phyloP scores from a whole-genome alignment of 2,329 filamentous ascomycete species.

The Pseudogymnoascus sp. region DNA sequence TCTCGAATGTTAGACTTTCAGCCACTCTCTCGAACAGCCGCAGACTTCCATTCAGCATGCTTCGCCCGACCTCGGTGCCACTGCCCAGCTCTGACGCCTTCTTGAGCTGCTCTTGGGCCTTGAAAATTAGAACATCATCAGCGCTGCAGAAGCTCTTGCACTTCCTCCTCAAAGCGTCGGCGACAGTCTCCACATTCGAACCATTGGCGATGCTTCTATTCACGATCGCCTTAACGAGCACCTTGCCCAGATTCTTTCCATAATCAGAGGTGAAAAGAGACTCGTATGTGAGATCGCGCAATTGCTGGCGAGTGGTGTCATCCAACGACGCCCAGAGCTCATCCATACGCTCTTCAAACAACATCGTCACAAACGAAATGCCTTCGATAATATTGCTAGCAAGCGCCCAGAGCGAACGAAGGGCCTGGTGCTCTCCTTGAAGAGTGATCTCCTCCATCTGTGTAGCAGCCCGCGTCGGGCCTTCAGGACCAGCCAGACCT shows the following conservation, averaged over 20 bases:
- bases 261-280: constrained; percentile 70
- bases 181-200: constrained; percentile 94
- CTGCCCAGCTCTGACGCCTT: constrained; percentile 70
- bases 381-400: constrained; percentile 91
- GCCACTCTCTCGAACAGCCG: constrained; percentile 85
- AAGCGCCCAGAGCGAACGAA: constrained; percentile 76
- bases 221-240: constrained; percentile 94
- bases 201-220: constrained; percentile 96
- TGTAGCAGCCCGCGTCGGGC: constrained; percentile 66
- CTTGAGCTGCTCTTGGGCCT: constrained; percentile 91
- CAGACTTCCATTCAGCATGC: constrained; percentile 79
- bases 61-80: constrained; percentile 68
- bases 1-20: constrained; percentile 68
- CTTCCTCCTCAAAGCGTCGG: constrained; percentile 81
- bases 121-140: constrained; percentile 97
- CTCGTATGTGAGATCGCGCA: constrained; percentile 77
- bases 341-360: constrained; percentile 87
- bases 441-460: constrained; percentile 87
- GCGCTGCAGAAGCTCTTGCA: constrained; percentile 97
- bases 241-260: constrained; percentile 84
- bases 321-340: constrained; percentile 77
- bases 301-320: constrained; percentile 57
- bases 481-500: constrained; percentile 82
- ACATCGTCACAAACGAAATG: constrained; percentile 88
- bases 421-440: constrained; percentile 87